Percentiles rank a stretch among this genome's conserved stretches.
These are phyloP conservation scores for Paramecium sexaurelia DNA, from an alignment of 73 alveolate genomes.

Conservation along the genomic window DNA sequence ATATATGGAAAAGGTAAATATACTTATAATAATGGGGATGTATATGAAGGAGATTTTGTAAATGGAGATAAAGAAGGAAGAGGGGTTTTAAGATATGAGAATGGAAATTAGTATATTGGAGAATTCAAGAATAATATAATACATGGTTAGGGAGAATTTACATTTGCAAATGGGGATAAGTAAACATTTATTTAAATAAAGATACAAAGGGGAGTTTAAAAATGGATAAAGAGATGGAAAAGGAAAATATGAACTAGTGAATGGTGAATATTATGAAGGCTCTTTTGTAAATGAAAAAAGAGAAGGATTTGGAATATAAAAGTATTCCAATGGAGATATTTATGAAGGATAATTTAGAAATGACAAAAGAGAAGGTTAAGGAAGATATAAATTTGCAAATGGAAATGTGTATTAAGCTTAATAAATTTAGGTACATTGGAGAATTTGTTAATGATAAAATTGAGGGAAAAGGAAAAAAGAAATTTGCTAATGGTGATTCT, in stretches of 20 bases:
- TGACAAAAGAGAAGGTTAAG: slow-evolving; percentile 56
- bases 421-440: not conserved
- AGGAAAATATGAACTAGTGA: slow-evolving; percentile 70
- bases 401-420: not conserved
- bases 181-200: not conserved
- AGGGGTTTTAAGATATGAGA: slow-evolving; percentile 82
- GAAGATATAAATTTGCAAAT: slow-evolving; percentile 9
- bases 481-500: slow-evolving; percentile 66
- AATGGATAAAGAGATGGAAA: slow-evolving; percentile 86
- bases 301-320: slow-evolving; percentile 79
- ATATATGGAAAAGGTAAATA: slow-evolving; percentile 71
- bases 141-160: slow-evolving; percentile 72
- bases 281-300: slow-evolving; percentile 95
- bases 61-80: slow-evolving; percentile 83
- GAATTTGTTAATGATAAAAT: not conserved
- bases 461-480: slow-evolving; percentile 65
- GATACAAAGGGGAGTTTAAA: slow-evolving; percentile 78
- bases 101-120: slow-evolving; percentile 79
- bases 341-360: slow-evolving; percentile 49
- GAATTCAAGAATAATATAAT: slow-evolving; percentile 61
- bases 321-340: slow-evolving; percentile 14
- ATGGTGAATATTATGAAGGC: slow-evolving; percentile 91
- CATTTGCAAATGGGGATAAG: slow-evolving; percentile 71
- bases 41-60: slow-evolving; percentile 83
- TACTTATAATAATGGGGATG: slow-evolving; percentile 59